phyloP scores from a whole-genome alignment of 2,329 filamentous ascomycete species.

The Pyrenophora seminiperda region DNA sequence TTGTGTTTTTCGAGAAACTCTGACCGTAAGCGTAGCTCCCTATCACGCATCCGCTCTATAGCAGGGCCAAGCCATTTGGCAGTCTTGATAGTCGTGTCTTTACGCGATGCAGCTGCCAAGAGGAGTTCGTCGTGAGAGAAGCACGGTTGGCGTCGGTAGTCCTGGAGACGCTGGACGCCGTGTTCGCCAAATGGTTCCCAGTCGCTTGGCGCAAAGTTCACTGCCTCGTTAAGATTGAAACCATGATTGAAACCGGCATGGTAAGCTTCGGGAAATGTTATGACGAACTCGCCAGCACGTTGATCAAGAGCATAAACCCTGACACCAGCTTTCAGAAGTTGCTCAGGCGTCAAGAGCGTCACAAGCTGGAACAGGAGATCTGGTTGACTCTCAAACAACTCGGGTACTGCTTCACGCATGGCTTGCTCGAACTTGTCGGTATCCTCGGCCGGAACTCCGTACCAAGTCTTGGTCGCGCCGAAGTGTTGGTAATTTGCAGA shows the following conservation, averaged over 20 bases:
- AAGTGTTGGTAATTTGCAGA: slow-evolving; percentile 99
- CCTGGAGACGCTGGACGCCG: slow-evolving; percentile 83
- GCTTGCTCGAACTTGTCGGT: slow-evolving; percentile 93
- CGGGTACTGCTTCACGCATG: slow-evolving; percentile 93
- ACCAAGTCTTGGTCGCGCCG: slow-evolving; percentile 98
- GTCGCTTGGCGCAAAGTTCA: slow-evolving; percentile 93
- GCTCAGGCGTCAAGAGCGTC: slow-evolving; percentile 91
- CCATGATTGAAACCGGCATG: slow-evolving; percentile 97
- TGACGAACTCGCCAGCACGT: slow-evolving; percentile 90
- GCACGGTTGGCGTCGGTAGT: slow-evolving; percentile 89
- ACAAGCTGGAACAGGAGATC: slow-evolving; percentile 96
- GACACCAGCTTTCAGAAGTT: slow-evolving; percentile 89
- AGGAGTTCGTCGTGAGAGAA: slow-evolving; percentile 97
- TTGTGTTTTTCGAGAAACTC: slow-evolving; percentile 71
- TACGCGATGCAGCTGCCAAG: slow-evolving; percentile 81
- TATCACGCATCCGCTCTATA: slow-evolving; percentile 74
- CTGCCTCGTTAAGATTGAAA: slow-evolving; percentile 98
- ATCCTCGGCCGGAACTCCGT: slow-evolving; percentile 92
- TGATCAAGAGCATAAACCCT: slow-evolving; percentile 95
- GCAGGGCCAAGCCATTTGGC: slow-evolving; percentile 95
- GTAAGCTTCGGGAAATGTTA: slow-evolving; percentile 96
- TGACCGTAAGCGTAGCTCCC: slow-evolving; percentile 72
- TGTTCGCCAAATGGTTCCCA: slow-evolving; percentile 92
- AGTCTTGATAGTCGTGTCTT: slow-evolving; percentile 79
- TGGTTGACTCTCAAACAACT: slow-evolving; percentile 95